Conservation (phyloP, 495 filamentous ascomycete species). For the Hyaloscypha finlandica region DNA sequence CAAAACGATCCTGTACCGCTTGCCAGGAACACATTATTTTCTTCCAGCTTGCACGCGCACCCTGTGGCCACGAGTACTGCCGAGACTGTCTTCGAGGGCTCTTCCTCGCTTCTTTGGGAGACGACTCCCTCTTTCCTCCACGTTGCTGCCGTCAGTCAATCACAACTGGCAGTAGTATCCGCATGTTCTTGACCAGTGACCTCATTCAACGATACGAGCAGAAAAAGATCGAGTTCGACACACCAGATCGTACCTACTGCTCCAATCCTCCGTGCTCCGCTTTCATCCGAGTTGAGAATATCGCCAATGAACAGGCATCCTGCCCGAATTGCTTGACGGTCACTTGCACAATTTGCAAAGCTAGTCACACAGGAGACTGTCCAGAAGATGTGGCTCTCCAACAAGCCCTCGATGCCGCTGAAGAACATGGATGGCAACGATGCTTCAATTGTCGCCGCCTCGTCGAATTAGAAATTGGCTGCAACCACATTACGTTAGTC, state of each 20-base stretch:
- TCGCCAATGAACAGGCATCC: conserved; percentile 28
- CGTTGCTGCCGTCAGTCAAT: conserved; percentile 25
- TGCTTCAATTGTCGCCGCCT: conserved; percentile 29
- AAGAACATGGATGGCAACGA: conserved; percentile 30
- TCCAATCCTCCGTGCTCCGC: conserved; percentile 26
- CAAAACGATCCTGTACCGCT: conserved; percentile 15
- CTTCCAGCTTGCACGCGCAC: conserved; percentile 19
- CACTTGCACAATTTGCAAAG: conserved; percentile 44
- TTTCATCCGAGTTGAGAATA: conserved; percentile 25
- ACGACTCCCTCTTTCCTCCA: conserved; percentile 28
- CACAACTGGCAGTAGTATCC: not conserved
- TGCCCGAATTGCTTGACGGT: conserved; percentile 38
- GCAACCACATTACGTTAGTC: conserved; percentile 38
- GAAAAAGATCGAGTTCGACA: conserved; percentile 34
- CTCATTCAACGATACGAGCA: conserved; percentile 25
- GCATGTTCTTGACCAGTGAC: conserved; percentile 23
- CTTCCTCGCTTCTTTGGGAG: conserved; percentile 22
- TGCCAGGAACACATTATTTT: conserved; percentile 22
- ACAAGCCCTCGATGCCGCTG: conserved; percentile 18
- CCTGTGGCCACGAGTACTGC: conserved; percentile 30
- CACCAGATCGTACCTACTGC: conserved; percentile 34
- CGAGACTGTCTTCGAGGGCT: conserved; percentile 22
- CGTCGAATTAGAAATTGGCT: conserved; percentile 28
- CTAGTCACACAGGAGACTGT: conserved; percentile 23
- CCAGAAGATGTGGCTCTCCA: conserved; percentile 27